Conservation (phyloP, 352 stramenopile genomes). For the Phytophthora aleatoria region DNA sequence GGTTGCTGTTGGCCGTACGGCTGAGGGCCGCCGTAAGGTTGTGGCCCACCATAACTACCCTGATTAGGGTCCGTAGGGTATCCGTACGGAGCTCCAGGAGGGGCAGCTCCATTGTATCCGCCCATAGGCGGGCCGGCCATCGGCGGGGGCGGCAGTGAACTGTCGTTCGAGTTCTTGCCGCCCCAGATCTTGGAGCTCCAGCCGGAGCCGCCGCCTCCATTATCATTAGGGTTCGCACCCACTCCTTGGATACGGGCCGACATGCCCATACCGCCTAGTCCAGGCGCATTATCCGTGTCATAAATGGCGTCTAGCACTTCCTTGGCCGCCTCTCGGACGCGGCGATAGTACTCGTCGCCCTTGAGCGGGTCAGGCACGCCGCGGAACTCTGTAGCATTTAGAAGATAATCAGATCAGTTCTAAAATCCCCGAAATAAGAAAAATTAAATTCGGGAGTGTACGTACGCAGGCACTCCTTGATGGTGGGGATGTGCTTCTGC, state of each 20-base stretch:
- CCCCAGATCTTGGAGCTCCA: slow-evolving; percentile 79
- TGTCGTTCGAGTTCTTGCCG: slow-evolving; percentile 67
- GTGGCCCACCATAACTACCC: slow-evolving; percentile 50
- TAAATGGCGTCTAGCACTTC: slow-evolving; percentile 96
- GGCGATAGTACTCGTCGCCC: slow-evolving; percentile 94
- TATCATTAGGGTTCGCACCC: slow-evolving; percentile 61
- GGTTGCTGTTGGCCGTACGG: slow-evolving; percentile 59
- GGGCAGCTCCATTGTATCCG: slow-evolving; percentile 44
- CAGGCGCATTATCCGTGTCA: slow-evolving; percentile 77
- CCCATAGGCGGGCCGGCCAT: slow-evolving; percentile 61
- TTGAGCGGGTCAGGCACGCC: slow-evolving; percentile 93
- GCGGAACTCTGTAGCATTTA: slow-evolving; percentile 75
- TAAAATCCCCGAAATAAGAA: slow-evolving; percentile 3
- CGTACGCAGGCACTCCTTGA: slow-evolving; percentile 93
- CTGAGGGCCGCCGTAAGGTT: slow-evolving; percentile 43
- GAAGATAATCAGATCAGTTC: slow-evolving; percentile 9
- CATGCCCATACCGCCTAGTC: slow-evolving; percentile 75
- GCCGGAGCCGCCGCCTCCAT: slow-evolving; percentile 40
- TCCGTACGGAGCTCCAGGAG: slow-evolving; percentile 44
- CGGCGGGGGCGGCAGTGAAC: slow-evolving; percentile 46
- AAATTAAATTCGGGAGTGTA: slow-evolving; percentile 4
- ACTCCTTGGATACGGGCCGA: slow-evolving; percentile 83
- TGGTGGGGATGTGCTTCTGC: slow-evolving; percentile 88
- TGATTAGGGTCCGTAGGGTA: slow-evolving; percentile 54
- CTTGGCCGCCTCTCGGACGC: slow-evolving; percentile 92